Conservation (phyloP, 2,329 filamentous ascomycete species). For the Alternaria incomplexa region DNA sequence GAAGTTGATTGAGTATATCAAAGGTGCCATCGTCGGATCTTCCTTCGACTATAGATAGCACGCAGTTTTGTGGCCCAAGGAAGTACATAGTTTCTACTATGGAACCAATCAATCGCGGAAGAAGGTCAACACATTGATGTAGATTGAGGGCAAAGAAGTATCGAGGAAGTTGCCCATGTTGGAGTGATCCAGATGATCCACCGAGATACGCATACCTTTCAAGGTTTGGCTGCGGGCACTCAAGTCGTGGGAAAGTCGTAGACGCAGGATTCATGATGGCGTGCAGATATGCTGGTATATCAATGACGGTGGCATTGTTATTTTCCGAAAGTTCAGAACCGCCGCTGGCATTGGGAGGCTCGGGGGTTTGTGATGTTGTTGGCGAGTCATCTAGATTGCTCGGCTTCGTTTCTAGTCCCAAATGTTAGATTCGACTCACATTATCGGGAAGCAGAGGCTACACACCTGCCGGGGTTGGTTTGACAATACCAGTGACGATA, state of each 20-base stretch:
- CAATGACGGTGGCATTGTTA: slow-evolving; percentile 19
- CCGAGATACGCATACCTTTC: slow-evolving; percentile 25
- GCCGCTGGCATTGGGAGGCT: background rate
- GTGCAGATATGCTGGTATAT: slow-evolving; percentile 19
- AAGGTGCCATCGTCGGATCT: slow-evolving; percentile 62
- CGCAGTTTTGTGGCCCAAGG: slow-evolving; percentile 59
- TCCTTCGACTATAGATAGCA: slow-evolving; percentile 63
- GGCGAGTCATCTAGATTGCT: background rate
- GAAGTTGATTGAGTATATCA: slow-evolving; percentile 11
- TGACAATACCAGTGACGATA: slow-evolving; percentile 2
- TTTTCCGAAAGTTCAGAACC: slow-evolving; percentile 2
- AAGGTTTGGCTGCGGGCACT: slow-evolving; percentile 22
- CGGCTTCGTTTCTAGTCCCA: slow-evolving; percentile 1
- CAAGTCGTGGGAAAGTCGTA: slow-evolving; percentile 19
- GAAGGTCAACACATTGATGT: slow-evolving; percentile 52
- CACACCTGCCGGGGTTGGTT: slow-evolving; percentile 3
- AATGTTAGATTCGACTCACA: background rate
- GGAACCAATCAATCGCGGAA: slow-evolving; percentile 60
- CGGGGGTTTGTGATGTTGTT: no score
- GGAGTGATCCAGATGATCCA: slow-evolving; percentile 2
- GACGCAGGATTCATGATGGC: slow-evolving; percentile 26
- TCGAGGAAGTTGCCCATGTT: slow-evolving; percentile 12
- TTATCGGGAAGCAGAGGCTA: background rate
- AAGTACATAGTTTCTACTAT: slow-evolving; percentile 59
- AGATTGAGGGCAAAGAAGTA: slow-evolving; percentile 62